Evolutionary conservation across 208 protist genomes (phyloP), one percentile per base, ranked within the genome.

Genomic region (Leishmania turanica): DNA sequence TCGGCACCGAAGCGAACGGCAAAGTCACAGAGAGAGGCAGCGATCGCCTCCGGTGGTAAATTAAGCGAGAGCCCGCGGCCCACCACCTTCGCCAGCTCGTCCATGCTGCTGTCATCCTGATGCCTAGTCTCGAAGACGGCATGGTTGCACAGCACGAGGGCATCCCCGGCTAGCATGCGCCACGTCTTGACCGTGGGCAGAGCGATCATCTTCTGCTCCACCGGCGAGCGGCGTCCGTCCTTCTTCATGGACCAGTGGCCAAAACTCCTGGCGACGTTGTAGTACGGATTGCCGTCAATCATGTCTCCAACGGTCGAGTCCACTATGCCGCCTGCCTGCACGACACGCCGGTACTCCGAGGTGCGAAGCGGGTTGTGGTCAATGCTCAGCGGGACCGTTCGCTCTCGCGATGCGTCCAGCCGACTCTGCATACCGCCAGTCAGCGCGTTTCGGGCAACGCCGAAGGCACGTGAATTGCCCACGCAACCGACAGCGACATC

Each of bases 221-320:
- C 86, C 3, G 90, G 92, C 34, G 94, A 90, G 40, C 79, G 86
- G 5, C 60, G 64, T 24, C 68, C 70, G 77, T 96, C 87, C 78
- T 60, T 82, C 77, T 97, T 97, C 94, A 97, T 97, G 2, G 89
- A 91, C 81, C 87, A 92, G 84, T 96, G 91, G 0, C 94, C 94
- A 69, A 97, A 95, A 77, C 91, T 94, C 58, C 94, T 84, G 2
- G 92, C 91, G 34, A 97, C 88, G 62, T 91, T 96, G 60, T 86
- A 90, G 79, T 91, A 95, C 7, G 94, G 90, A 73, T 95, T 94
- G 47, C 83, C 89, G 77, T 96, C 92, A 51, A 96, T 94, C 47
- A 91, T 72, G 69, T 91, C 80, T 40, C 90, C 90, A 0, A 77
- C 83, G 5, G 84, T 80, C 60, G 84, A 84, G 60, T 90, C 81